Conservation (phyloP, 2,329 filamentous ascomycete species). For the Zasmidium cellare region DNA sequence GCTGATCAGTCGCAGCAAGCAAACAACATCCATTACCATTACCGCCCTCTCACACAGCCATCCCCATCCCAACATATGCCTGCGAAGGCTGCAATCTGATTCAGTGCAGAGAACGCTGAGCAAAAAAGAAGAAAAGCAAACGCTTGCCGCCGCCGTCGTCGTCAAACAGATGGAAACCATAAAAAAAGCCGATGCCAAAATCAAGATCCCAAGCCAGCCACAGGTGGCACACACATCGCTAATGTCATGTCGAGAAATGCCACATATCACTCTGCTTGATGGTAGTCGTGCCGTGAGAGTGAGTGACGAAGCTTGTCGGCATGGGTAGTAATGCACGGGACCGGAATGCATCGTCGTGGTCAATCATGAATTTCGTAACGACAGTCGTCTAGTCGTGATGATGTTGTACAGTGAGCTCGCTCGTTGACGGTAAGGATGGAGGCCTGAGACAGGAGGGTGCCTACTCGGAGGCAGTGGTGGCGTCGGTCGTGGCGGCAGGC, state of each 20-base stretch:
- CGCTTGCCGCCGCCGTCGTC: constrained; percentile 15
- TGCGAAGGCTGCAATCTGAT: constrained; percentile 30
- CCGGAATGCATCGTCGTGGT: constrained; percentile 23
- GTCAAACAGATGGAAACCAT: background rate
- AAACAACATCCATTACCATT: constrained; percentile 28
- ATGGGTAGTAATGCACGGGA: constrained; percentile 21
- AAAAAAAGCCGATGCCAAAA: background rate
- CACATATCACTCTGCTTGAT: constrained; percentile 24
- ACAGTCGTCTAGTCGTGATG: constrained; percentile 29
- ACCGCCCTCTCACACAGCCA: constrained; percentile 14
- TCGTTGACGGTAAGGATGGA: constrained; percentile 26
- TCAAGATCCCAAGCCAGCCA: constrained; percentile 23
- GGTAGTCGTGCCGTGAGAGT: constrained; percentile 18
- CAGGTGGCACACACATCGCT: constrained; percentile 30
- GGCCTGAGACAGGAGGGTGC: background rate
- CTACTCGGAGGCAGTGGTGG: constrained; percentile 11
- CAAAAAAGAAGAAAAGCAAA: constrained; percentile 12
- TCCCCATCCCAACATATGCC: constrained; percentile 11
- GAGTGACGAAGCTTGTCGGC: constrained; percentile 19
- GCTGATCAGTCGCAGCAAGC: constrained; percentile 19
- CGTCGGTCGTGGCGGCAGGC: background rate
- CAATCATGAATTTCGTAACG: constrained; percentile 25
- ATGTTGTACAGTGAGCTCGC: constrained; percentile 24
- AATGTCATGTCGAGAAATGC: constrained; percentile 27
- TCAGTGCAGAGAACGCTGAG: constrained; percentile 12